phyloP scores from a whole-genome alignment of 164 flowering plant genomes.

The Paratinospora sagittata region DNA sequence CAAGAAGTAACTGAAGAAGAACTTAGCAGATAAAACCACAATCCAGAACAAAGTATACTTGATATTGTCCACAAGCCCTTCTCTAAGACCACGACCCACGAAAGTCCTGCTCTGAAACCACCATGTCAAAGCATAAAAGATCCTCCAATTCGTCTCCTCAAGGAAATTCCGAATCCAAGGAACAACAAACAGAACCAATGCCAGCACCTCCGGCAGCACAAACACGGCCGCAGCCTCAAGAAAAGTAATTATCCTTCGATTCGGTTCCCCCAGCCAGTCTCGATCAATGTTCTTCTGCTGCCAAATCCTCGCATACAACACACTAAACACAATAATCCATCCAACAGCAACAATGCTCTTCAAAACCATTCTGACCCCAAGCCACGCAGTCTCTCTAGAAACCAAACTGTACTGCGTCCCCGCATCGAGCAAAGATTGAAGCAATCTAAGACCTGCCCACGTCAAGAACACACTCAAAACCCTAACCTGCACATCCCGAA shows the following conservation, averaged over 20 bases:
- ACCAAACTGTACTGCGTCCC: constrained; percentile 94
- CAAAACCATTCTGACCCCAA: constrained; percentile 74
- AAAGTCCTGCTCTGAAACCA: constrained; percentile 79
- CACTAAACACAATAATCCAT: constrained; percentile 64
- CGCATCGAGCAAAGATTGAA: constrained; percentile 79
- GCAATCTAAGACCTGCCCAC: constrained; percentile 68
- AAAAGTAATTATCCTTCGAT: constrained; percentile 42
- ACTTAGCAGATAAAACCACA: constrained; percentile 52
- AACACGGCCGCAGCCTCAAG: constrained; percentile 58
- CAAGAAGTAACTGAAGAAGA: constrained; percentile 75
- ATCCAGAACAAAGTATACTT: constrained; percentile 79
- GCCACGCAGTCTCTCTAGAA: constrained; percentile 48
- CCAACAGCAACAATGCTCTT: constrained; percentile 54
- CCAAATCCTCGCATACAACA: constrained; percentile 74
- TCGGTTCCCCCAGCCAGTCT: constrained; percentile 56
- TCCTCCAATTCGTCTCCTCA: constrained; percentile 60
- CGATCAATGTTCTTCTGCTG: constrained; percentile 51
- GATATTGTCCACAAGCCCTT: constrained; percentile 66
- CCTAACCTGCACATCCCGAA: constrained; percentile 60
- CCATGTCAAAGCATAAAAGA: constrained; percentile 71
- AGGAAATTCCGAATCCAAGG: constrained; percentile 78
- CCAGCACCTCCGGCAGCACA: constrained; percentile 69
- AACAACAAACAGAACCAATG: constrained; percentile 50
- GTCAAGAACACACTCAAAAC: constrained; percentile 71
- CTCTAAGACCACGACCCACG: constrained; percentile 85